Conservation (phyloP, 495 filamentous ascomycete species). For the Neurospora sublineolata region DNA sequence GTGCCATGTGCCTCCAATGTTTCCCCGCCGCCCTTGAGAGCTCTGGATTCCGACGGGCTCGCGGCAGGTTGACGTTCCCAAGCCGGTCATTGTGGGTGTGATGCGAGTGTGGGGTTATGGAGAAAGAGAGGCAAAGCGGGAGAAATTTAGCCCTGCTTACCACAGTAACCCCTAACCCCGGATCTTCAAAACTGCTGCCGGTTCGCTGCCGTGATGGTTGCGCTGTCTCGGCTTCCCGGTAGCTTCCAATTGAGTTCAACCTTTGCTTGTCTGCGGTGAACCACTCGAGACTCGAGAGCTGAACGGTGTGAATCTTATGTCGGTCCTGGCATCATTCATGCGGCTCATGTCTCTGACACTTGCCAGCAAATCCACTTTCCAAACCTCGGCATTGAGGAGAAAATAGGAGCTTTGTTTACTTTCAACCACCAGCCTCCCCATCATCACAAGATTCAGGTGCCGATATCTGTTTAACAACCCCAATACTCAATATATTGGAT, state of each 20-base stretch:
- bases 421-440: background rate
- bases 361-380: background rate
- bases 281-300: background rate
- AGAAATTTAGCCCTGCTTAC: conserved; percentile 26
- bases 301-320: background rate
- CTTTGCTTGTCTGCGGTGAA: background rate
- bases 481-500: background rate
- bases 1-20: conserved; percentile 12
- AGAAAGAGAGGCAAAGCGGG: conserved; percentile 13
- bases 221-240: background rate
- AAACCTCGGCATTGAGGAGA: background rate
- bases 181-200: background rate
- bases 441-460: background rate
- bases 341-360: background rate
- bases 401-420: background rate
- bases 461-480: background rate
- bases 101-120: conserved; percentile 15
- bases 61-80: conserved; percentile 22
- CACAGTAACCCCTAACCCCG: background rate
- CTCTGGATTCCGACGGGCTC: conserved; percentile 13
- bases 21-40: conserved; percentile 17
- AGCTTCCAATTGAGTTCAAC: background rate
- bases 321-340: background rate
- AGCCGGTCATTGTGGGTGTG: conserved; percentile 13
- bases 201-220: background rate